Base-by-base conservation (phyloP, 208 protist genomes). In the Acanthamoeba triangularis region DNA sequence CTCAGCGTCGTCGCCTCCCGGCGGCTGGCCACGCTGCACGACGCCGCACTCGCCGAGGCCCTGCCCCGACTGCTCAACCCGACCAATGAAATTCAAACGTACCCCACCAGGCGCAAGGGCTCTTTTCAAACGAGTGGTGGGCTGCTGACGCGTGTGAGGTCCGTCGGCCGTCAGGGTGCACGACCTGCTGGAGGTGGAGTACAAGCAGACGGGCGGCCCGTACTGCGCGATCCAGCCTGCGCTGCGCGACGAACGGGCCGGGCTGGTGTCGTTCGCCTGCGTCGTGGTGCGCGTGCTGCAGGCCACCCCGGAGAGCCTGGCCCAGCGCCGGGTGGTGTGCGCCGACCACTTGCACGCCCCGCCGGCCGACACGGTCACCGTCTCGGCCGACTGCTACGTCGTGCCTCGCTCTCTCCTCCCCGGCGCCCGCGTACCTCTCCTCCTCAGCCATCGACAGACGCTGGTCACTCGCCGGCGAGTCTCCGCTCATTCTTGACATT, bases 241-340 rank as follows among this genome's bases (percentile, higher is more conserved):
- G n/a, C 23, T 67, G 59, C 59, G 59, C 18, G 69, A 80, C 35
- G 69, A 80, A 18, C 69, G 69, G 18, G n/a, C 69, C 30, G 69
- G n/a, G n/a, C n/a, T 84, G 44, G 78, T 85, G 47, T 85, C 78
- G 30, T 85, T 85, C 44, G 14, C 78, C 7, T 85, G 78, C 78
- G 30, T 80, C 18, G 78, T 85, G 25, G 78, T 85, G 25, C 2
- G 52, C 8, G 25, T 8, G 41, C 14, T 85, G 78, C 78, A 85
- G 10, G 37, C 25, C 44, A 35, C 25, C 78, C 14, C 78, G 0
- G 78, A 30, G 78, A 35, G 78, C 78, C 25, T 85, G 20, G 6
- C 44, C 44, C 78, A 85, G 44, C 78, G 78, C 30, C 78, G 78
- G 20, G 30, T 85, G 20, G 47, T 85, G 16, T 85, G 78, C 47